Evolutionary conservation across 805 yeast genomes (phyloP).

Genomic region (Crinitomyces ghanaensis): DNA sequence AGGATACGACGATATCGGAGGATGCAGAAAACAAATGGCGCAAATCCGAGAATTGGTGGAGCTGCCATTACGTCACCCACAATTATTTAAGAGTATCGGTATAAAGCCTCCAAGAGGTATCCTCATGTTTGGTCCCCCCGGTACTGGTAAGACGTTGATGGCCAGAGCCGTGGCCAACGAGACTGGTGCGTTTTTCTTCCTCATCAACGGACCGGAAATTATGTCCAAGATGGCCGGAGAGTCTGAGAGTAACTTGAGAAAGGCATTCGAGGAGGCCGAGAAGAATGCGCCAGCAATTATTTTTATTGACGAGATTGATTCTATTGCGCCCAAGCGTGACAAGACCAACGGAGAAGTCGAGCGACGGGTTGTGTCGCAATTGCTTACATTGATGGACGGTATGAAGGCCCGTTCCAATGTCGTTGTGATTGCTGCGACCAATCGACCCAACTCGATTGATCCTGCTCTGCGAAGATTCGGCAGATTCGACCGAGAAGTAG

Average conservation of each 20-base stretch:
- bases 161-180: constrained; percentile 99
- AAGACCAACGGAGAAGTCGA: constrained; percentile 99
- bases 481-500: constrained; percentile 78
- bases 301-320: constrained; percentile 96
- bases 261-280: constrained; percentile 98
- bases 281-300: constrained; percentile 96
- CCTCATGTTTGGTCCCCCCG: constrained; percentile 92
- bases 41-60: constrained; percentile 98
- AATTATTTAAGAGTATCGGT: constrained; percentile 94
- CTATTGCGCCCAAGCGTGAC: constrained; percentile 99
- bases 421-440: constrained; percentile 97
- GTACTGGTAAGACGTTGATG: constrained; percentile 99
- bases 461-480: constrained; percentile 82
- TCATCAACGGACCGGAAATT: constrained; percentile 97
- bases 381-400: constrained; percentile 97
- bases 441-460: constrained; percentile 76
- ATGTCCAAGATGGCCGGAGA: constrained; percentile 99
- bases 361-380: constrained; percentile 96
- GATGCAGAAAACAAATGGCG: constrained; percentile 98
- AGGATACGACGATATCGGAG: constrained; percentile 98
- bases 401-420: constrained; percentile 99
- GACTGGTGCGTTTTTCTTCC: constrained; percentile 97
- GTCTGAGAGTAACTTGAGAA: constrained; percentile 91
- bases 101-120: constrained; percentile 98
- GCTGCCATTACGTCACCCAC: constrained; percentile 96